Percentiles rank a stretch among this genome's conserved stretches.
Evolutionary conservation across 495 filamentous ascomycete species (phyloP).

Genomic region (Talaromyces stipitatus): DNA sequence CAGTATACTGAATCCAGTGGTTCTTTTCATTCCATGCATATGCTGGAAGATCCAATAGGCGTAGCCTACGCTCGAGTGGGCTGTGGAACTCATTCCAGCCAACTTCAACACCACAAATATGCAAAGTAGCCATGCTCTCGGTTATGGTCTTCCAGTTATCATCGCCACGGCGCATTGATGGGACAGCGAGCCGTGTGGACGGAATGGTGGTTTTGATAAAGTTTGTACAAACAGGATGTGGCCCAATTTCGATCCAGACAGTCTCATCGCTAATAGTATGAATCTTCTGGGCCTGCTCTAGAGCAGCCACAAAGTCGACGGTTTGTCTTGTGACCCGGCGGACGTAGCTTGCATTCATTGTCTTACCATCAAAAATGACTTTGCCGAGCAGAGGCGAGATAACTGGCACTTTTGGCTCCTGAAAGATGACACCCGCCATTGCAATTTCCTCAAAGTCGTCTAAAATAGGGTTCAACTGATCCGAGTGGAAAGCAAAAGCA

Average conservation of each 20-base stretch:
- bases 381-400: slow-evolving; percentile 21
- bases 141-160: slow-evolving; percentile 49
- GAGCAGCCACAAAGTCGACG: slow-evolving; percentile 21
- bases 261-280: slow-evolving; percentile 13
- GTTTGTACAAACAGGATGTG: slow-evolving; percentile 25
- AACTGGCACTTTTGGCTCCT: slow-evolving; percentile 17
- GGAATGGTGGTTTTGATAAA: slow-evolving; percentile 17
- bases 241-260: slow-evolving; percentile 33
- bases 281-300: slow-evolving; percentile 13
- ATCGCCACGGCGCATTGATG: slow-evolving; percentile 33
- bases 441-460: slow-evolving; percentile 33
- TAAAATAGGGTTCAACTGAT: slow-evolving; percentile 44
- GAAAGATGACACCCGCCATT: slow-evolving; percentile 24
- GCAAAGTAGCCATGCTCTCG: slow-evolving; percentile 42
- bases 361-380: slow-evolving; percentile 15
- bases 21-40: slow-evolving; percentile 44
- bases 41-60: slow-evolving; percentile 54
- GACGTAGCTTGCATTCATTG: slow-evolving; percentile 28
- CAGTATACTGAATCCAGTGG: slow-evolving; percentile 37
- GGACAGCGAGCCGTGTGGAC: slow-evolving; percentile 26
- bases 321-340: slow-evolving; percentile 17
- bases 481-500: slow-evolving; percentile 48
- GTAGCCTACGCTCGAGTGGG: slow-evolving; percentile 43
- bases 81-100: slow-evolving; percentile 62
- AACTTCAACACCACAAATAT: slow-evolving; percentile 49